These are phyloP conservation scores for Paracoccidioides lutzii DNA, from an alignment of 2,329 filamentous ascomycete genomes.

Conservation along the genomic window DNA sequence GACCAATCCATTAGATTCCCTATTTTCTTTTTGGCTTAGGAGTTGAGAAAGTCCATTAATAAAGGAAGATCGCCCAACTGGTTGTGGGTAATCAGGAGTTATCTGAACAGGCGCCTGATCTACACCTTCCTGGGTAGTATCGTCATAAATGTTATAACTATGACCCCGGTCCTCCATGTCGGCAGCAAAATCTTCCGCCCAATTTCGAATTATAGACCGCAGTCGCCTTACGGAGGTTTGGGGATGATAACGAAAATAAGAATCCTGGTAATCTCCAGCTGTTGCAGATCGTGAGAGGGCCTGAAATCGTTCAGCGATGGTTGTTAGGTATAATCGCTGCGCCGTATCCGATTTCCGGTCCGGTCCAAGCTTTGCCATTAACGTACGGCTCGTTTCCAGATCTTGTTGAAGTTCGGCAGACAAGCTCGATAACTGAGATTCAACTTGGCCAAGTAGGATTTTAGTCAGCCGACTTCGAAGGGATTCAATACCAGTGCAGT, in stretches of 20 bases:
- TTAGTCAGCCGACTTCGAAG: constrained; percentile 23
- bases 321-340: constrained; percentile 12
- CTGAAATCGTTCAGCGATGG: constrained; percentile 13
- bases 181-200: constrained; percentile 14
- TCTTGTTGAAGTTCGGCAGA: constrained; percentile 24
- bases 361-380: constrained; percentile 16
- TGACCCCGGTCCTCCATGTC: constrained; percentile 15
- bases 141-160: constrained; percentile 13
- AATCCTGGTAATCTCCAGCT: constrained; percentile 15
- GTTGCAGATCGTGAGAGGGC: constrained; percentile 15
- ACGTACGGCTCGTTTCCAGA: constrained; percentile 21
- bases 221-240: constrained; percentile 11
- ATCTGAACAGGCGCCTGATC: constrained; percentile 4
- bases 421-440: constrained; percentile 23
- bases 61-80: constrained; percentile 9
- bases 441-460: constrained; percentile 23
- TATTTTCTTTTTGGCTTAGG: constrained; percentile 10
- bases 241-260: constrained; percentile 12
- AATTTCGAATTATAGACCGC: constrained; percentile 13
- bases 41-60: constrained; percentile 8
- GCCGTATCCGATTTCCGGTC: constrained; percentile 13
- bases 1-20: constrained; percentile 27
- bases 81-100: constrained; percentile 9
- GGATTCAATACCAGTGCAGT: constrained; percentile 18
- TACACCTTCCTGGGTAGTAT: neutral